Evolutionary conservation across 2,329 filamentous ascomycete genomes (phyloP).

Genomic region (Ascochyta rabiei): DNA sequence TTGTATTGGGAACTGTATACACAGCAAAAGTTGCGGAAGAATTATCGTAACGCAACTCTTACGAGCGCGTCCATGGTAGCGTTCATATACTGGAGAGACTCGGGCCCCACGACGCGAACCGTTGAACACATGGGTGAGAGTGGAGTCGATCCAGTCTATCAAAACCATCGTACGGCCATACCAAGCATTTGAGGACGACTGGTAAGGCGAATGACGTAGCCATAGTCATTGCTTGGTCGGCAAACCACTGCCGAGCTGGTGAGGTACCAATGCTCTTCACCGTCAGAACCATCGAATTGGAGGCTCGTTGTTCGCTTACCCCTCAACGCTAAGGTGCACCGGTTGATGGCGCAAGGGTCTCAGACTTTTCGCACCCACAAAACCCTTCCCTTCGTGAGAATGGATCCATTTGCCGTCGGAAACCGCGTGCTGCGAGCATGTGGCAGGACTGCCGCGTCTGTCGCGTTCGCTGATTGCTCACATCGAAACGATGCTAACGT

Average conservation of each 20-base stretch:
- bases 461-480: neutral
- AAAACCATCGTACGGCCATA: neutral
- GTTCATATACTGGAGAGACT: constrained; percentile 10
- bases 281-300: constrained; percentile 20
- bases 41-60: neutral
- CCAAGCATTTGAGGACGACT: constrained; percentile 4
- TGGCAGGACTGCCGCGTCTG: neutral
- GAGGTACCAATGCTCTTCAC: constrained; percentile 7
- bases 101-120: neutral
- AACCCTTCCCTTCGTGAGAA: neutral
- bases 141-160: constrained; percentile 3
- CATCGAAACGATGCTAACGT: neutral
- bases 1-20: constrained; percentile 27
- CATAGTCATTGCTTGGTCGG: constrained; percentile 8
- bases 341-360: neutral
- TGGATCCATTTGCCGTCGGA: neutral
- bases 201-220: constrained; percentile 24
- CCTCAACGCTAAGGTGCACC: neutral
- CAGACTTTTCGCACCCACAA: constrained; percentile 9
- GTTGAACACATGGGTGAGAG: constrained; percentile 7
- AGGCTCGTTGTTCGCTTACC: constrained; percentile 15
- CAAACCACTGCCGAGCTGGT: constrained; percentile 4
- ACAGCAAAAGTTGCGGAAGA: constrained; percentile 8
- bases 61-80: neutral
- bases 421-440: neutral